These are phyloP conservation scores for Fraxinus angustifolia DNA, from an alignment of 305 asterid species.

Conservation along the genomic window DNA sequence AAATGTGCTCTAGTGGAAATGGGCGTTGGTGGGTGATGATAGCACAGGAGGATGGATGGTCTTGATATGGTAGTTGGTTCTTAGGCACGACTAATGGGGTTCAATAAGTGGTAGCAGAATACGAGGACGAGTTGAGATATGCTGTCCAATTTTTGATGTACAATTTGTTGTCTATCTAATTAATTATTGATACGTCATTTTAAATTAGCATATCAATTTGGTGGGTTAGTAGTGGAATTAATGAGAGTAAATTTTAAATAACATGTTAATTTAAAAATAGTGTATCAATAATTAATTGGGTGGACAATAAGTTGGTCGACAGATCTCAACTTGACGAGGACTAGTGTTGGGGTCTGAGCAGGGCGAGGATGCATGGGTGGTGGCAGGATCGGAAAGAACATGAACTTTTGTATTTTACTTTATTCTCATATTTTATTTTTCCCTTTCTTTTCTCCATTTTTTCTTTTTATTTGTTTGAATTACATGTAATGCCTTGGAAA, in stretches of 20 bases:
- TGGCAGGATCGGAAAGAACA: neutral
- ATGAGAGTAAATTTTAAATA: too few species aligned
- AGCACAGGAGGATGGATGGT: neutral
- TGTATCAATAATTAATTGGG: too few species aligned
- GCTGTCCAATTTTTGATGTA: too few species aligned
- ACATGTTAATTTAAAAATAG: too few species aligned
- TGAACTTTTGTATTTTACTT: neutral
- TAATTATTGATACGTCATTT: too few species aligned
- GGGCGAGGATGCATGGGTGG: neutral
- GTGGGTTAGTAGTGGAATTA: too few species aligned
- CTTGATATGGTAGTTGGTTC: neutral
- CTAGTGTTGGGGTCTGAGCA: neutral
- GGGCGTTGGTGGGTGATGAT: neutral
- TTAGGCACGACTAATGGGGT: neutral
- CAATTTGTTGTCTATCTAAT: too few species aligned
- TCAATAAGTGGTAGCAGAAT: neutral
- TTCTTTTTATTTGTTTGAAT: neutral
- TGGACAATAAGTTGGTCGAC: too few species aligned
- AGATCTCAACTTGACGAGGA: neutral
- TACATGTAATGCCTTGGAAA: neutral
- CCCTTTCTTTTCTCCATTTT: too few species aligned
- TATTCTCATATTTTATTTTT: too few species aligned
- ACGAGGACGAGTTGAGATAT: neutral
- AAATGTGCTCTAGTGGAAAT: neutral
- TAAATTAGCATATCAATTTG: too few species aligned